A percentile compares a stretch with the other conserved stretches of the same genome.
These are phyloP conservation scores for Saccharomyces hybrid DNA, from an alignment of 1,139 yeast genomes.

Conservation along the genomic window DNA sequence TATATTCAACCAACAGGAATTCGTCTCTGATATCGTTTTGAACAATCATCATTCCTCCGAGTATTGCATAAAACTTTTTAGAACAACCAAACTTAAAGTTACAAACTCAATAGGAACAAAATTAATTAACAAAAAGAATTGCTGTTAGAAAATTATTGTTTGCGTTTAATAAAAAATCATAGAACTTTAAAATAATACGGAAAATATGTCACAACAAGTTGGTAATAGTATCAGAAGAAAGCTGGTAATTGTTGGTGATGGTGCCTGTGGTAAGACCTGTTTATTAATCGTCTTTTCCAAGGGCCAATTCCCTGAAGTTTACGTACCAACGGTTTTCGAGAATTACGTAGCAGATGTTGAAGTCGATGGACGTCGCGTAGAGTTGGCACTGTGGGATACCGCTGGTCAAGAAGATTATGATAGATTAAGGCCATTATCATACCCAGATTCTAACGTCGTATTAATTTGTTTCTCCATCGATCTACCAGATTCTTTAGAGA, in stretches of 20 bases:
- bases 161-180: neutral
- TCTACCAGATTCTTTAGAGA: constrained; percentile 86
- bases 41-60: neutral
- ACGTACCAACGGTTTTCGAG: constrained; percentile 93
- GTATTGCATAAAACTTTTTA: neutral
- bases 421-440: constrained; percentile 86
- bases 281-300: constrained; percentile 77
- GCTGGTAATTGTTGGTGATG: constrained; percentile 80
- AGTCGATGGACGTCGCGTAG: constrained; percentile 90
- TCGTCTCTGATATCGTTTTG: neutral
- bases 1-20: neutral
- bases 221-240: constrained; percentile 41
- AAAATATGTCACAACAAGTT: constrained; percentile 29
- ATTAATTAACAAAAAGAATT: neutral
- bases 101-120: neutral
- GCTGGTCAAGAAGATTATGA: constrained; percentile 98
- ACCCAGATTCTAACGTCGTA: constrained; percentile 89
- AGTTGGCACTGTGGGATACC: constrained; percentile 95
- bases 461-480: constrained; percentile 88
- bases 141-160: neutral
- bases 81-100: neutral
- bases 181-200: constrained; percentile 5
- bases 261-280: constrained; percentile 81
- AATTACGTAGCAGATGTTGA: constrained; percentile 92
- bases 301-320: constrained; percentile 91